Evolutionary conservation across 2,329 filamentous ascomycete genomes (phyloP).

Genomic region (Fusarium oligoseptatum): DNA sequence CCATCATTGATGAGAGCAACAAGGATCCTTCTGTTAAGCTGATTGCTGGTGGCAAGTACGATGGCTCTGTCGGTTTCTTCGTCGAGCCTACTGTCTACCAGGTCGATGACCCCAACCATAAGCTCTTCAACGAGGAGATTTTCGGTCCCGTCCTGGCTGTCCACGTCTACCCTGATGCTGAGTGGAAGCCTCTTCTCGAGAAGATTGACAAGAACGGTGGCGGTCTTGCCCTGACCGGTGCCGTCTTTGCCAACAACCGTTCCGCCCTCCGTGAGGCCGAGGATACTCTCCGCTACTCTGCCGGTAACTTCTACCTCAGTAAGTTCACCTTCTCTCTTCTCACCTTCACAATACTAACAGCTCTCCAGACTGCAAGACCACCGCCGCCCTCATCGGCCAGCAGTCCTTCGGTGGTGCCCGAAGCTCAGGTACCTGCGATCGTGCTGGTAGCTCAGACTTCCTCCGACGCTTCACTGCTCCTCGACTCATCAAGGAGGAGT

Average conservation of each 20-base stretch:
- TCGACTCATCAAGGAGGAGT: slow-evolving; percentile 66
- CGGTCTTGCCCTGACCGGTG: slow-evolving; percentile 62
- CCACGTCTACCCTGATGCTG: slow-evolving; percentile 81
- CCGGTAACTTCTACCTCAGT: slow-evolving; percentile 70
- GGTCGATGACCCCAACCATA: slow-evolving; percentile 79
- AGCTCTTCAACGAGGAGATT: slow-evolving; percentile 81
- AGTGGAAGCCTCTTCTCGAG: slow-evolving; percentile 53
- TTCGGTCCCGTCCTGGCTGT: slow-evolving; percentile 83
- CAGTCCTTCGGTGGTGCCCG: slow-evolving; percentile 68
- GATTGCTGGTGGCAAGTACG: slow-evolving; percentile 80
- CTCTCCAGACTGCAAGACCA: slow-evolving; percentile 64
- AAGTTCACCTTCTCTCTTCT: slow-evolving; percentile 10
- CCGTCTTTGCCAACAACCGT: slow-evolving; percentile 64
- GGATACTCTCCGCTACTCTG: slow-evolving; percentile 64
- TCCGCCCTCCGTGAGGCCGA: slow-evolving; percentile 63
- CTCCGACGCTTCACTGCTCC: slow-evolving; percentile 65
- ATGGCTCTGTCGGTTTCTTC: slow-evolving; percentile 83
- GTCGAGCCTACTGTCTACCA: slow-evolving; percentile 86
- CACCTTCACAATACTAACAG: not conserved
- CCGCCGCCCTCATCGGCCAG: slow-evolving; percentile 67
- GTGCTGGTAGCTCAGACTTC: slow-evolving; percentile 65
- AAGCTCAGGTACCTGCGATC: slow-evolving; percentile 68
- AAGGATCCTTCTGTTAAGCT: slow-evolving; percentile 78
- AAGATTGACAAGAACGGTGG: slow-evolving; percentile 57
- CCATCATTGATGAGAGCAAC: slow-evolving; percentile 84